Conservation (phyloP, 805 yeast genomes). For the Hanseniaspora lindneri region DNA sequence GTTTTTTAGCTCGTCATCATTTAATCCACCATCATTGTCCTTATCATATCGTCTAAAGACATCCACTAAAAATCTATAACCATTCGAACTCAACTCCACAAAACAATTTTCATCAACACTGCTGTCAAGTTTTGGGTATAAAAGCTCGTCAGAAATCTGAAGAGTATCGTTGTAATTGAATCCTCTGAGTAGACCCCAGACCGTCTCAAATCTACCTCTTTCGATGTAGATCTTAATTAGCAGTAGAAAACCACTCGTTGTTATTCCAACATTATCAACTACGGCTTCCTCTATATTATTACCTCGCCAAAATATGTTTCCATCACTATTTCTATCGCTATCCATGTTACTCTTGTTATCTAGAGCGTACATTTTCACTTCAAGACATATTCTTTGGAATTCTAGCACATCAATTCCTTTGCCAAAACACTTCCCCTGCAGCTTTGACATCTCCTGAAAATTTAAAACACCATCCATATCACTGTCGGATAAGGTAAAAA, state of each 20-base stretch:
- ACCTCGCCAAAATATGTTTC: too few relatives aligned
- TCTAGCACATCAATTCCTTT: constrained; percentile 43
- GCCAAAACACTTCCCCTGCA: constrained; percentile 69
- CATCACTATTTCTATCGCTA: constrained; percentile 19
- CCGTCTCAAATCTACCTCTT: constrained; percentile 88
- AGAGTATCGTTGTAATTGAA: constrained; percentile 88
- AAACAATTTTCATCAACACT: constrained; percentile 46
- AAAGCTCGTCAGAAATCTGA: constrained; percentile 63
- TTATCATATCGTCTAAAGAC: constrained; percentile 76
- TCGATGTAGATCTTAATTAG: constrained; percentile 77
- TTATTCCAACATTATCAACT: constrained; percentile 41
- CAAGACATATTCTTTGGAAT: constrained; percentile 24
- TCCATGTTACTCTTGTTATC: constrained; percentile 9
- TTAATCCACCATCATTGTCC: constrained; percentile 93
- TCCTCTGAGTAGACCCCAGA: constrained; percentile 85
- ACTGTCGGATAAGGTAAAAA: constrained; percentile 73
- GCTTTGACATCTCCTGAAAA: constrained; percentile 52
- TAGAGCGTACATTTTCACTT: constrained; percentile 19
- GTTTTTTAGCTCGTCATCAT: constrained; percentile 52
- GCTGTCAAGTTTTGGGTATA: constrained; percentile 71
- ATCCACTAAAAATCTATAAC: constrained; percentile 85
- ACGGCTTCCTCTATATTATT: background rate
- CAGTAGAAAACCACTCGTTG: constrained; percentile 61
- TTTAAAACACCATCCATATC: constrained; percentile 81
- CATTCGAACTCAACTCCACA: constrained; percentile 85